Evolutionary conservation across 2,329 filamentous ascomycete species (phyloP).

Genomic region (Cladosporium cucumerinum): DNA sequence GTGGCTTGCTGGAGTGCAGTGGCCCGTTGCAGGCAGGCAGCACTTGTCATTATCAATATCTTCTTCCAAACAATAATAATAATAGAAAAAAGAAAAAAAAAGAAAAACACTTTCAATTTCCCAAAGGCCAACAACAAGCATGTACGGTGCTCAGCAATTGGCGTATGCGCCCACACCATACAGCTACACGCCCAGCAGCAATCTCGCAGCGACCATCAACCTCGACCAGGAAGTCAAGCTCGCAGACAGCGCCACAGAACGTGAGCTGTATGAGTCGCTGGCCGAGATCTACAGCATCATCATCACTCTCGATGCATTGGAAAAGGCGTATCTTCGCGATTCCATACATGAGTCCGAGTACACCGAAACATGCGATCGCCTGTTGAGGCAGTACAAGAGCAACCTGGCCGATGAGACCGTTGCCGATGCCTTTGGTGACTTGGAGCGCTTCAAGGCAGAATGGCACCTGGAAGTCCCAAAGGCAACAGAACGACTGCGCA

Average conservation of each 20-base stretch:
- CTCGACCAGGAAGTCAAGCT: constrained; percentile 95
- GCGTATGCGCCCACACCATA: constrained; percentile 87
- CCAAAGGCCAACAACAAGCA: not conserved
- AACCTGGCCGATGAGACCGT: constrained; percentile 88
- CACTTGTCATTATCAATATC: no score
- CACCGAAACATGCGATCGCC: constrained; percentile 89
- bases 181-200: constrained; percentile 83
- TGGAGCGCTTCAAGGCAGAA: constrained; percentile 85
- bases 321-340: constrained; percentile 96
- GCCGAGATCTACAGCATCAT: constrained; percentile 98
- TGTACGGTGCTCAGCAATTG: constrained; percentile 36
- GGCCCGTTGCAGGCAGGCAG: no score
- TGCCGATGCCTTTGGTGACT: constrained; percentile 77
- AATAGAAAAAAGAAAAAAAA: no score
- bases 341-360: constrained; percentile 89
- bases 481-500: constrained; percentile 85
- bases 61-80: no score
- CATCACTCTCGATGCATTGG: constrained; percentile 87
- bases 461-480: constrained; percentile 97
- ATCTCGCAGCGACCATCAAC: constrained; percentile 83
- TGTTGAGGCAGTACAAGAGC: constrained; percentile 95
- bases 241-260: constrained; percentile 77
- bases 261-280: constrained; percentile 90
- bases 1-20: not conserved
- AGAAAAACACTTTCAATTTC: not conserved